A percentile compares a stretch with the other conserved stretches of the same genome.
Evolutionary conservation across 768 basidiomycete genomes (phyloP).

Genomic region (Russula lepida): DNA sequence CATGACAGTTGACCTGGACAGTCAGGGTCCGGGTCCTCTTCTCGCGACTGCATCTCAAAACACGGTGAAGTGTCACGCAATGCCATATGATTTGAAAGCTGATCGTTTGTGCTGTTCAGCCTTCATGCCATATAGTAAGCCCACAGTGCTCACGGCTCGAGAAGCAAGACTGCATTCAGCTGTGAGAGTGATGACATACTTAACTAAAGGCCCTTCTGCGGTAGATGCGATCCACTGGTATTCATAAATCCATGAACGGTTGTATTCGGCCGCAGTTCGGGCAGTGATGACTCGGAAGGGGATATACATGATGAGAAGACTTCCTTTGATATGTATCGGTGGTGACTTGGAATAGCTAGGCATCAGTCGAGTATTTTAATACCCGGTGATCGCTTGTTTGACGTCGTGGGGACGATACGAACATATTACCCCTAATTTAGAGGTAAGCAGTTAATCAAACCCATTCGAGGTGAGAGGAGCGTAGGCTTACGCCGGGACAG

Average conservation of each 20-base stretch:
- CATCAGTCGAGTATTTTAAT: too few species aligned
- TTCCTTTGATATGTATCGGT: not conserved
- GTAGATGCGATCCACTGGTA: not conserved
- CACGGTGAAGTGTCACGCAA: not conserved
- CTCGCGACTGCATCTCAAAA: not conserved
- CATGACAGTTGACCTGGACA: not conserved
- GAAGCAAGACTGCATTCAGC: not conserved
- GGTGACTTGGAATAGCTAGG: not conserved
- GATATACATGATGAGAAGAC: not conserved
- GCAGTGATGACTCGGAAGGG: not conserved
- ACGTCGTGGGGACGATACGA: too few species aligned
- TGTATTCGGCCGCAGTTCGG: not conserved
- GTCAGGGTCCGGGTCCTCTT: too few species aligned
- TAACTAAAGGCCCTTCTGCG: too few species aligned
- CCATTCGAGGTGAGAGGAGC: too few species aligned
- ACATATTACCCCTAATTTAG: not conserved
- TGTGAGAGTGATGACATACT: not conserved
- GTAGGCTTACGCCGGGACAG: not conserved
- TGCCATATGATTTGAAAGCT: not conserved
- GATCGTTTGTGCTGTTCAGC: not conserved
- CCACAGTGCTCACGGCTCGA: not conserved
- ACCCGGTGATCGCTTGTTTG: too few species aligned
- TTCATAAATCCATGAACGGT: not conserved
- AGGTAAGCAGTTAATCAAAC: not conserved
- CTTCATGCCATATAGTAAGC: not conserved